A percentile compares a stretch with the other conserved stretches of the same genome.
Evolutionary conservation across 306 rosid species (phyloP).

Genomic region (Cicer bijugum): DNA sequence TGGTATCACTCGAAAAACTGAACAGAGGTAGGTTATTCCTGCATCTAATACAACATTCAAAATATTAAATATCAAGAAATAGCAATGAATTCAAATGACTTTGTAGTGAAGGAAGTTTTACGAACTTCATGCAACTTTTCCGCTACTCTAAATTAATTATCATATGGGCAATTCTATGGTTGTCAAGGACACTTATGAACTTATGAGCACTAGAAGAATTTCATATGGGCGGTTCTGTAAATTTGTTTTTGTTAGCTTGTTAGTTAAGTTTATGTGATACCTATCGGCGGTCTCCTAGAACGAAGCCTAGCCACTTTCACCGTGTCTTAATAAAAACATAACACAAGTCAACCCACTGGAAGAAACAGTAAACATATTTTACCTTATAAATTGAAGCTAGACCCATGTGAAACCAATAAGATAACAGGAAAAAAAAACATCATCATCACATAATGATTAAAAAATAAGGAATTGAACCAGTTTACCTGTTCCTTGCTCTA

Average conservation of each 20-base stretch:
- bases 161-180: conserved; percentile 5
- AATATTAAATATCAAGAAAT: conserved; percentile 30
- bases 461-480: conserved; percentile 22
- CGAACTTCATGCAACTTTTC: background rate
- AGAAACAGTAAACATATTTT: conserved; percentile 23
- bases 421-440: background rate
- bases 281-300: conserved; percentile 4
- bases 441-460: background rate
- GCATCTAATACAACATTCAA: background rate
- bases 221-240: background rate
- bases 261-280: conserved; percentile 4
- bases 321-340: conserved; percentile 9
- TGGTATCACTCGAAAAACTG: conserved; percentile 20
- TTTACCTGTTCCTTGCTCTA: conserved; percentile 70
- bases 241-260: conserved; percentile 17
- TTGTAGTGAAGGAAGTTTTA: background rate
- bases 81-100: conserved; percentile 39
- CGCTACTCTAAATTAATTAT: background rate
- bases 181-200: conserved; percentile 12
- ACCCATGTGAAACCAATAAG: conserved; percentile 1
- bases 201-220: background rate
- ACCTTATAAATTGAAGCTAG: conserved; percentile 9
- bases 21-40: conserved; percentile 26
- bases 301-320: conserved; percentile 17
- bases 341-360: conserved; percentile 23